These are phyloP conservation scores for Lizonia empirigonia DNA, from an alignment of 2,329 filamentous ascomycete species.

Conservation along the genomic window DNA sequence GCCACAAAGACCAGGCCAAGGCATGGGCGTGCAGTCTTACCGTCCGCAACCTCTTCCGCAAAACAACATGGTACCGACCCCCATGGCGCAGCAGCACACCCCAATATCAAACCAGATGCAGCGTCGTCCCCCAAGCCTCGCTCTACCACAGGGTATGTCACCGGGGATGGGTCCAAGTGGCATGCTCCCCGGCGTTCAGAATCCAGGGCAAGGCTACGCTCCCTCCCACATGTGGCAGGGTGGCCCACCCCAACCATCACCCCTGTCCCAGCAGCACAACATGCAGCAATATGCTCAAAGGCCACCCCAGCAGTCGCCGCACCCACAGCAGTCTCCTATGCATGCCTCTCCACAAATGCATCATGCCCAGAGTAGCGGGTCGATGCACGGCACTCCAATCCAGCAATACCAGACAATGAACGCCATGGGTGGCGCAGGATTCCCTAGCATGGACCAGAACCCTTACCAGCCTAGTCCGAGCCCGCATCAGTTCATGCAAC, in stretches of 20 bases:
- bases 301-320: slow-evolving; percentile 50
- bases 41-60: slow-evolving; percentile 73
- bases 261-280: slow-evolving; percentile 53
- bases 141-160: slow-evolving; percentile 43
- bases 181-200: slow-evolving; percentile 50
- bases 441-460: slow-evolving; percentile 54
- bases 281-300: slow-evolving; percentile 54
- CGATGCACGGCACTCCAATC: slow-evolving; percentile 51
- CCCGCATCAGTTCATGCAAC: slow-evolving; percentile 54
- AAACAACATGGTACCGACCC: slow-evolving; percentile 73
- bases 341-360: slow-evolving; percentile 57
- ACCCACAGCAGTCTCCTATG: slow-evolving; percentile 56
- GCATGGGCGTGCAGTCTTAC: slow-evolving; percentile 70
- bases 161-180: slow-evolving; percentile 45
- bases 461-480: slow-evolving; percentile 57
- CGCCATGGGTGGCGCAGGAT: slow-evolving; percentile 52
- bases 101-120: slow-evolving; percentile 68
- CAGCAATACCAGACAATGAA: slow-evolving; percentile 55
- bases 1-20: slow-evolving; percentile 62
- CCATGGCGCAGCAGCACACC: slow-evolving; percentile 71
- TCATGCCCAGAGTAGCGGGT: slow-evolving; percentile 50
- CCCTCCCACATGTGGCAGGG: slow-evolving; percentile 56
- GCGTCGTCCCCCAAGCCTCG: slow-evolving; percentile 66
- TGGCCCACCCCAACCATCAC: slow-evolving; percentile 55
- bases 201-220: slow-evolving; percentile 54